These are phyloP conservation scores for Lentinula detonsa DNA, from an alignment of 768 basidiomycete species.

Conservation along the genomic window DNA sequence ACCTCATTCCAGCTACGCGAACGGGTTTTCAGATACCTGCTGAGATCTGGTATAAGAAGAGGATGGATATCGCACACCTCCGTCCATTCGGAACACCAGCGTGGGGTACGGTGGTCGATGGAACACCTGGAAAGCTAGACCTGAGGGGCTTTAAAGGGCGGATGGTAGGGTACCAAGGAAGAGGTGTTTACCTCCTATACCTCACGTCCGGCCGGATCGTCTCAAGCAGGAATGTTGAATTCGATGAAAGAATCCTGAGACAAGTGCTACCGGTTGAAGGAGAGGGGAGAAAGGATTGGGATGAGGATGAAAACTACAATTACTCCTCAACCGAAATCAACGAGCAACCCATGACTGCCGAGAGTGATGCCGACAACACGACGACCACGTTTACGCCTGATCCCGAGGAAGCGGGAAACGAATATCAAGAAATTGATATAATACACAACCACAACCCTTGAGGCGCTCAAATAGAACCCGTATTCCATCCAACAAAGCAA, in stretches of 20 bases:
- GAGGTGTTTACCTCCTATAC: constrained; percentile 1
- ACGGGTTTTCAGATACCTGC: not conserved
- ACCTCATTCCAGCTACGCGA: not conserved
- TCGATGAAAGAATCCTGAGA: not conserved
- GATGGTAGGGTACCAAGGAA: not conserved
- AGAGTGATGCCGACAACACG: constrained; percentile 15
- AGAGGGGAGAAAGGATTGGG: not conserved
- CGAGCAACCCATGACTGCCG: constrained; percentile 9
- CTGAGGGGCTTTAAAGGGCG: not conserved
- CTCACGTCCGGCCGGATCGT: not conserved
- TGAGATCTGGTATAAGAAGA: not conserved
- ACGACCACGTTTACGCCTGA: not conserved
- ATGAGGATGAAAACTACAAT: not conserved
- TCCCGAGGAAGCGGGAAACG: not conserved
- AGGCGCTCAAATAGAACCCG: not conserved
- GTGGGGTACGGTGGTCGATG: not conserved
- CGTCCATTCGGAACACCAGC: not conserved
- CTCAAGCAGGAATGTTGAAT: not conserved
- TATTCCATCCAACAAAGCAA: not conserved
- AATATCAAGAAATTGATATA: not conserved
- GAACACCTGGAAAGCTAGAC: not conserved
- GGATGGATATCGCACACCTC: not conserved
- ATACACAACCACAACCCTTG: too few relatives aligned
- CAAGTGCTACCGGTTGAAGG: not conserved
- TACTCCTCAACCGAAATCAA: not conserved